phyloP scores from a whole-genome alignment of 148 eudicot species.

The Rheum nobile region DNA sequence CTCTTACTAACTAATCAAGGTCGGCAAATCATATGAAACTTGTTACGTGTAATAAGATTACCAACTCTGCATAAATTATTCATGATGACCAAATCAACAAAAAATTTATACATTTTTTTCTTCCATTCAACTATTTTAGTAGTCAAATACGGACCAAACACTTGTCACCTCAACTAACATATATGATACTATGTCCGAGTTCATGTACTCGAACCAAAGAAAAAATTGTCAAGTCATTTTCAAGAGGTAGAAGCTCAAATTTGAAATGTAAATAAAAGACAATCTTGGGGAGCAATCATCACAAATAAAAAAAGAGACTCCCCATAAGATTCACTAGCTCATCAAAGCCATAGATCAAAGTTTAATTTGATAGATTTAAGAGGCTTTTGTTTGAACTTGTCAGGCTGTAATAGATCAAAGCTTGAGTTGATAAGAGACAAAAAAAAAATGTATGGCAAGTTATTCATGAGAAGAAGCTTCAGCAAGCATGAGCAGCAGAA shows the following conservation, averaged over 20 bases:
- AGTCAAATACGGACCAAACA: background rate
- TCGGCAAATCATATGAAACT: background rate
- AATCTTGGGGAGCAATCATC: background rate
- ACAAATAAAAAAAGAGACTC: background rate
- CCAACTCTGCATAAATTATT: background rate
- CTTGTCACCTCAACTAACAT: background rate
- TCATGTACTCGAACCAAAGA: background rate
- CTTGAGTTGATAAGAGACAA: background rate
- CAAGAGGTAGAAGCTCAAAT: background rate
- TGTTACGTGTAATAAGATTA: background rate
- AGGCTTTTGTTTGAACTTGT: background rate
- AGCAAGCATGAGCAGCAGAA: constrained; percentile 17
- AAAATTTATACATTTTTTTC: background rate
- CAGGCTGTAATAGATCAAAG: background rate
- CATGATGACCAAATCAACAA: background rate
- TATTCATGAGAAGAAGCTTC: constrained; percentile 17
- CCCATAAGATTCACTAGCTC: background rate
- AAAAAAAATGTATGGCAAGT: constrained; percentile 25
- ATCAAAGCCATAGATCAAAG: too few relatives aligned
- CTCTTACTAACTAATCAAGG: background rate
- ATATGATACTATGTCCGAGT: background rate
- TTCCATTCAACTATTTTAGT: background rate
- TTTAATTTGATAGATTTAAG: too few relatives aligned
- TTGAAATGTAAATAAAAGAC: background rate
- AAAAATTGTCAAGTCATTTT: background rate